Base-by-base conservation (phyloP, 2,329 filamentous ascomycete genomes). In the Scedosporium apiospermum region DNA sequence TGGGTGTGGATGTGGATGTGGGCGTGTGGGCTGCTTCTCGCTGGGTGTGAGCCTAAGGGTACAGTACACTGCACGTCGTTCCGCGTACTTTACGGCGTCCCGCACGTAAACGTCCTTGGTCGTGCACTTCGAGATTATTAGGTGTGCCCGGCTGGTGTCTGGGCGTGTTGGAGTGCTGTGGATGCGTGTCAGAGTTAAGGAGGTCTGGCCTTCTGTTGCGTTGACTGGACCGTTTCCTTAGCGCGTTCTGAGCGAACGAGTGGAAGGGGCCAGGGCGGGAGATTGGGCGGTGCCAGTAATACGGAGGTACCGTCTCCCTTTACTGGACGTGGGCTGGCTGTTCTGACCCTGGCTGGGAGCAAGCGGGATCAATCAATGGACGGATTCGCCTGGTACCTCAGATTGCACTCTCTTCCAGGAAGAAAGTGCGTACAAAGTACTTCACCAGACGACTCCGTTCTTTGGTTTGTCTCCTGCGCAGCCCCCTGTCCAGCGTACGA, bases 221-320 rank as follows among this genome's bases (percentile, higher is more conserved):
- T 61, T 44, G 49, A 61, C 41, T 61, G 60, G 60, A 55, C 49
- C 46, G 49, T 38, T 61, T 38, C 30, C 58, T 46, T 61, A 61
- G 60, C 60, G 60, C 49, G 60, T 61, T 18, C 3, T 61, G 42
- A 44, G 42, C 60, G 60, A 55, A 18, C 30, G 21, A 49, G 44
- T n/a, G 34, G 49, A 49, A 34, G 26, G 59, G 5, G 18, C 12
- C 18, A 23, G 60, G 44, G 18, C 44, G 59, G 60, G 60, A 61
- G 60, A 61, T 61, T 61, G 60, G 51, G 30, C 34, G 14, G 58
- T 57, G 49, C 60, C 60, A 49, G 49, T 42, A 55, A 55, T 55
- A 55, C 51, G 51, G 51, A 55, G 51, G 51, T 55, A 55, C 51
- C 51, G 18, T 5, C 18, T 12, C 23, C 51, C 51, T 55, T 27